Percentiles rank a stretch among this genome's conserved stretches.
phyloP scores from a whole-genome alignment of 2,329 filamentous ascomycete species.

The Dendryphion nanum region DNA sequence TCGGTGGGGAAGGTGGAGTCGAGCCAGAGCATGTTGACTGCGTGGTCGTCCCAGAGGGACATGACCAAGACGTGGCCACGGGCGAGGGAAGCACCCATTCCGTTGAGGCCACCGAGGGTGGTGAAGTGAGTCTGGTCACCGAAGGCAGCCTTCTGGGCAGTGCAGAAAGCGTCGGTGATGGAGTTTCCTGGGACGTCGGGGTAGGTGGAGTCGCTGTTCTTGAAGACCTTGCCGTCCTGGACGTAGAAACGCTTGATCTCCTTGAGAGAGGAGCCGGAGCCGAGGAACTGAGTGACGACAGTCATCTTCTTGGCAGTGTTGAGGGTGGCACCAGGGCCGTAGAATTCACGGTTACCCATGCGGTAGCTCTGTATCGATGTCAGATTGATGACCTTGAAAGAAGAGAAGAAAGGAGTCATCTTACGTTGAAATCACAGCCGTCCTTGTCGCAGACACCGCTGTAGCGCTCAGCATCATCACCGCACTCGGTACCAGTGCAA shows the following conservation, averaged over 20 bases:
- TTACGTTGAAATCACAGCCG: conserved; percentile 60
- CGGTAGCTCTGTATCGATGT: conserved; percentile 49
- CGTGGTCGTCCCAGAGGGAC: conserved; percentile 64
- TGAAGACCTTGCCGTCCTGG: conserved; percentile 50
- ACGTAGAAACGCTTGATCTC: conserved; percentile 53
- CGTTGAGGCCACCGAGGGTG: conserved; percentile 54
- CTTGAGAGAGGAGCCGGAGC: conserved; percentile 41
- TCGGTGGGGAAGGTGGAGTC: conserved; percentile 63
- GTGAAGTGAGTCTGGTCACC: conserved; percentile 55
- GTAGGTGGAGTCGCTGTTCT: conserved; percentile 45
- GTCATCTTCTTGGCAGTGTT: conserved; percentile 46
- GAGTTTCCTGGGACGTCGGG: conserved; percentile 50
- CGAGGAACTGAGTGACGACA: conserved; percentile 54
- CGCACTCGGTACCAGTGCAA: conserved; percentile 50
- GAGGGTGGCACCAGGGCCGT: conserved; percentile 54
- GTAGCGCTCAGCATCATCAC: conserved; percentile 54
- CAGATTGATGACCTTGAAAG: conserved; percentile 1
- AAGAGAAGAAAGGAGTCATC: not conserved
- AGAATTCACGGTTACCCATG: conserved; percentile 63
- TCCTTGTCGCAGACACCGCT: conserved; percentile 65
- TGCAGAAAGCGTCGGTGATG: conserved; percentile 60
- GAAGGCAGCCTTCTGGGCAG: conserved; percentile 55
- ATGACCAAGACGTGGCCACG: conserved; percentile 65
- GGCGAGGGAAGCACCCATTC: conserved; percentile 55
- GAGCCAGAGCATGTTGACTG: conserved; percentile 72